Evolutionary conservation across 345 rosid species (phyloP).

Genomic region (Erysimum cheiranthoides): DNA sequence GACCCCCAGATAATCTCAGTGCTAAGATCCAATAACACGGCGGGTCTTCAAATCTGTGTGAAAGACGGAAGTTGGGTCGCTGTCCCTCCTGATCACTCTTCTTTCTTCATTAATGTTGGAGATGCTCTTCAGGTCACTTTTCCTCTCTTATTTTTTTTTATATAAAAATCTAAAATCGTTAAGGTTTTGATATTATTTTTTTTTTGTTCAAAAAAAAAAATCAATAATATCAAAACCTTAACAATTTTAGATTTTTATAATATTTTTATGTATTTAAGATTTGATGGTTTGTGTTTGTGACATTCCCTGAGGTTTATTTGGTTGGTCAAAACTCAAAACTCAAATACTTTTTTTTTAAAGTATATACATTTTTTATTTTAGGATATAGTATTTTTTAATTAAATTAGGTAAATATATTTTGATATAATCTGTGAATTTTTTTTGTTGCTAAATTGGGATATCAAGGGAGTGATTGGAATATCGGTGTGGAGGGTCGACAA

Average conservation of each 20-base stretch:
- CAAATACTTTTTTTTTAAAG: too few species aligned
- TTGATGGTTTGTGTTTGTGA: conserved; percentile 26
- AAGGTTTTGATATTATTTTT: too few species aligned
- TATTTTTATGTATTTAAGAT: conserved; percentile 20
- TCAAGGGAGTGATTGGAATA: conserved; percentile 1
- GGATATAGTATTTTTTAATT: too few species aligned
- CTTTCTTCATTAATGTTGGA: conserved; percentile 92
- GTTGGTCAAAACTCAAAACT: not conserved
- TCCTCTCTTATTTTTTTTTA: not conserved
- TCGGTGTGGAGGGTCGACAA: conserved; percentile 29
- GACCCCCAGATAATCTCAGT: conserved; percentile 95
- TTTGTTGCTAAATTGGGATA: too few species aligned
- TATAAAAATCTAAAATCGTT: not conserved
- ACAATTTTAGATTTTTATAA: not conserved
- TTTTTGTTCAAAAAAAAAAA: too few species aligned
- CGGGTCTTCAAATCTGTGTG: conserved; percentile 83
- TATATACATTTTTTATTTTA: not conserved
- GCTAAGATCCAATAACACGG: conserved; percentile 81
- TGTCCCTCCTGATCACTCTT: conserved; percentile 81
- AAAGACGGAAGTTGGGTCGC: conserved; percentile 80
- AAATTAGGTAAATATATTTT: not conserved
- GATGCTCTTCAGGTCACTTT: conserved; percentile 80
- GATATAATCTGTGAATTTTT: not conserved
- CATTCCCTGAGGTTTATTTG: conserved; percentile 7
- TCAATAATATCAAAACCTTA: too few species aligned